A percentile compares a stretch with the other conserved stretches of the same genome.
Conservation (phyloP, 208 protist genomes). For the Sergeia podlipaevii region DNA sequence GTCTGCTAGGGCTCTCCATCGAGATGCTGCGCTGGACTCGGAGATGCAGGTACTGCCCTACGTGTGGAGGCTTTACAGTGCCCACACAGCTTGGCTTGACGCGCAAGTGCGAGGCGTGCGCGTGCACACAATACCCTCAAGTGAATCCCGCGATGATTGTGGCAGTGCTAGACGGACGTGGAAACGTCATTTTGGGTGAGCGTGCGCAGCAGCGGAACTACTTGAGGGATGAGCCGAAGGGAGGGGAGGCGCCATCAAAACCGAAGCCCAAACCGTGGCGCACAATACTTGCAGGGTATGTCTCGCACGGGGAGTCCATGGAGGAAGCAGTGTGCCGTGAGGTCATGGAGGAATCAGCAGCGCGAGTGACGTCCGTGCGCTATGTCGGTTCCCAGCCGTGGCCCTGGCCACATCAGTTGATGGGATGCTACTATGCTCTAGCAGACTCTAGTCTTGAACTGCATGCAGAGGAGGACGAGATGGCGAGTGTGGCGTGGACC, state of each 20-base stretch:
- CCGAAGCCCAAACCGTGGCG: conserved; percentile 6
- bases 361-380: conserved; percentile 25
- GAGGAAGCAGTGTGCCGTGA: conserved; percentile 53
- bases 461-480: conserved; percentile 24
- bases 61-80: conserved; percentile 21
- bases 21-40: conserved; percentile 23
- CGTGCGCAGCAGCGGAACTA: conserved; percentile 8
- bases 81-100: conserved; percentile 17
- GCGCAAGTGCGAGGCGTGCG: conserved; percentile 20
- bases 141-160: conserved; percentile 48
- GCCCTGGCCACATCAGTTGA: conserved; percentile 40
- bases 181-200: conserved; percentile 45
- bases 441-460: conserved; percentile 14
- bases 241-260: background rate
- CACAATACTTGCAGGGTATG: conserved; percentile 51
- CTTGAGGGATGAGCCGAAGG: background rate
- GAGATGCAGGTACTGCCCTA: conserved; percentile 20
- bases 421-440: conserved; percentile 58
- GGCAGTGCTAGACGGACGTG: conserved; percentile 39
- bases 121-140: conserved; percentile 22
- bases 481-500: conserved; percentile 44
- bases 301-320: conserved; percentile 35
- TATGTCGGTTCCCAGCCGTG: conserved; percentile 60
- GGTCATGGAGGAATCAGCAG: conserved; percentile 55
- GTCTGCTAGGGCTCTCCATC: conserved; percentile 29